Evolutionary conservation across 1,139 yeast genomes (phyloP), one percentile per base, ranked within the genome.

Genomic region (Entelexis sorbosivorans): DNA sequence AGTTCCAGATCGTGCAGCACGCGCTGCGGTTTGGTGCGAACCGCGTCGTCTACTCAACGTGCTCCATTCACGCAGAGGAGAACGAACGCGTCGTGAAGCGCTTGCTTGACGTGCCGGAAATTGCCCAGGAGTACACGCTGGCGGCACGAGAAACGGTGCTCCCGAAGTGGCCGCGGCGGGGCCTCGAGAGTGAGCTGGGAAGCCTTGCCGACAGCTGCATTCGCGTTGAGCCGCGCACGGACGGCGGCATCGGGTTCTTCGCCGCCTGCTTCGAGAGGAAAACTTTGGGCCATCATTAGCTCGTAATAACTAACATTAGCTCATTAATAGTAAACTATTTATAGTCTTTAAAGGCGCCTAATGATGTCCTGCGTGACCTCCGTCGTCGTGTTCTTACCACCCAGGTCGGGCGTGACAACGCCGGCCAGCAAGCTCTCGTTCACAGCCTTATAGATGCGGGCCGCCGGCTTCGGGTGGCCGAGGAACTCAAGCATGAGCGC

Each of bases 181-280:
- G 99, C 0, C 68, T 79, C 64, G 71, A 69, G 5, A 75, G 75
- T 50, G 95, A 84, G 61, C 86, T 88, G 57, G 74, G 74, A 28
- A 64, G 66, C 50, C 45, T 42, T 2, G 72, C 68, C 4, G 68
- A 69, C 38, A 91, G 94, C 0, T 87, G 96, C 66, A 81, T 91
- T 0, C 72, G 98, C 58, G 84, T 91, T 0, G 67, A 79, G 44
- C 96, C 97, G 0, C 82, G 79, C 58, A 82, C 77, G 51, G 97
- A 91, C 64, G 96, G 97, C 35, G 98, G 98, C 13, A 91, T 91
- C 60, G 98, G 98, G 0, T 91, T 91, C 64, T 91, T 91, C 68
- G 97, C 96, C 0, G 97, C 85, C 1, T 80, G 86, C 52, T 83
- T 84, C 64, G 76, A 79, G 47, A 57, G 63, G 19, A 35, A 29